Base-by-base conservation (phyloP, 140 eudicot species). In the Cichorium intybus region DNA sequence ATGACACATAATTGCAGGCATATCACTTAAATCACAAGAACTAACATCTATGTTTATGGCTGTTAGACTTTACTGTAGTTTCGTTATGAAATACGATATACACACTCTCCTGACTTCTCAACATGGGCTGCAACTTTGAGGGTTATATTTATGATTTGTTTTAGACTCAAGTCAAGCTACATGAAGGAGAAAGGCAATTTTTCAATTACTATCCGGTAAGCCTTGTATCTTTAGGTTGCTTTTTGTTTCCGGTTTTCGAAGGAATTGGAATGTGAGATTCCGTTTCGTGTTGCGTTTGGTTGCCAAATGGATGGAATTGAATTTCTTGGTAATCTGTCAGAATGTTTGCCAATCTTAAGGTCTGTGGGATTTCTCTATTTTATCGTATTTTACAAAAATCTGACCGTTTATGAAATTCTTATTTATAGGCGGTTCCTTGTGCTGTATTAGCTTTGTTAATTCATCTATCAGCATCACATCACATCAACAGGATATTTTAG, bases 161-260 rank as follows among this genome's bases (percentile, higher is more conserved):
- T 87, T 56, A 90, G 83, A 58, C 83, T 90, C 18, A 84, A 68
- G 55, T 80, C 94, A 66, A 90, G 93, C 70, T 90, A 90, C 70
- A 87, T 90, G 97, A 94, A 84, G 64, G 95, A 87, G 72, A 91
- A 91, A 81, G 97, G 87, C 82, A 91, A 85, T 72, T 82, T 91
- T 68, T 79, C 95, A 7, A 72, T 77, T 87, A 85, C 75, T 85
- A 82, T 85, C 95, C 87, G 95, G 96, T 91, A 72, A 85, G 90
- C 34, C 47, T 59, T 56, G 28, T 41, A 57, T 12, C 41, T n/a
- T n/a, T n/a, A n/a, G n/a, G n/a, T n/a, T n/a, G n/a, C n/a, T n/a
- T n/a, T n/a, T n/a, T n/a, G n/a, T n/a, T n/a, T n/a, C n/a, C n/a
- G n/a, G n/a, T n/a, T n/a, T n/a, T n/a, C n/a, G n/a, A n/a, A n/a